Evolutionary conservation across 2,329 filamentous ascomycete genomes (phyloP).

Genomic region (Beauveria pseudobassiana): DNA sequence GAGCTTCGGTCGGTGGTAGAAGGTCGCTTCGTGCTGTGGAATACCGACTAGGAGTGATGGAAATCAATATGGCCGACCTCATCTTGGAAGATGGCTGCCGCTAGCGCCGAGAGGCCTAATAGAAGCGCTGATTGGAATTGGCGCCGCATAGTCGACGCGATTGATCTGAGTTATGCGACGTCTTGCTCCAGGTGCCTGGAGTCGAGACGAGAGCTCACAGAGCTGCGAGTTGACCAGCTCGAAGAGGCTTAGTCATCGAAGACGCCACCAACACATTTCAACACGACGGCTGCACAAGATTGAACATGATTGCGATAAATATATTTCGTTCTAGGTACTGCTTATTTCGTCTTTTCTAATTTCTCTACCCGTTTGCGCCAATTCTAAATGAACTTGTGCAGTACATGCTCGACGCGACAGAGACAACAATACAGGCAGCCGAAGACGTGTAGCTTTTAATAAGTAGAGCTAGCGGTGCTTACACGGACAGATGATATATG

Average conservation of each 20-base stretch:
- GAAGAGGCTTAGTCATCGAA: slow-evolving; percentile 7
- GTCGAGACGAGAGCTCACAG: not conserved
- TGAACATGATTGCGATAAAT: not conserved
- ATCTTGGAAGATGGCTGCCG: slow-evolving; percentile 71
- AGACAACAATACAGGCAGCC: not conserved
- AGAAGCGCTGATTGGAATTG: slow-evolving; percentile 29
- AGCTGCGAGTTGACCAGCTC: slow-evolving; percentile 1
- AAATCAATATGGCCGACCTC: slow-evolving; percentile 91
- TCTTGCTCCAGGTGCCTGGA: not conserved
- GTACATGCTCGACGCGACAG: not conserved
- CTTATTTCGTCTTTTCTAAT: too few species aligned
- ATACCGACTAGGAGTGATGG: slow-evolving; percentile 80
- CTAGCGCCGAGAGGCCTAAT: slow-evolving; percentile 32
- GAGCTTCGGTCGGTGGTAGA: slow-evolving; percentile 83
- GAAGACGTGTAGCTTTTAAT: too few species aligned
- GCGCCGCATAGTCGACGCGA: slow-evolving; percentile 26
- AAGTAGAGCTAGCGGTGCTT: not conserved
- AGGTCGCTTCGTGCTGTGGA: slow-evolving; percentile 75
- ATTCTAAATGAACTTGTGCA: too few species aligned
- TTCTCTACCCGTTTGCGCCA: too few species aligned
- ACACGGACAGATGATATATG: not conserved
- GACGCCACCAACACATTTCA: not conserved
- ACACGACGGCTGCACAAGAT: not conserved
- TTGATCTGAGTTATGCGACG: slow-evolving; percentile 1
- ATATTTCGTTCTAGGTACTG: not conserved